Base-by-base conservation (phyloP, 164 flowering plant species). In the Aristolochia californica region DNA sequence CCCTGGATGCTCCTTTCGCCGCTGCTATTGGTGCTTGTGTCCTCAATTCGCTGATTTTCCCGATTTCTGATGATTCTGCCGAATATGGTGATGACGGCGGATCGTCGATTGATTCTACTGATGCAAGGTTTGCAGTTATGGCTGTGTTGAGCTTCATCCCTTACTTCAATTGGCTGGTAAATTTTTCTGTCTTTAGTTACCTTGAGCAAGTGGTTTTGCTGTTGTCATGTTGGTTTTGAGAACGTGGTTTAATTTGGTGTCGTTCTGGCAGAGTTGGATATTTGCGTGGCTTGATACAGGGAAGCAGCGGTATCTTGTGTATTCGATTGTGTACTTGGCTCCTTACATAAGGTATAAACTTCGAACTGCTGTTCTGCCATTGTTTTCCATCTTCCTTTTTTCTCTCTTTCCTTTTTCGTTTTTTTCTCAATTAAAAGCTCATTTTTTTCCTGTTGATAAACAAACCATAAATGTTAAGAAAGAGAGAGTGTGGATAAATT, bases 151-250 rank as follows among this genome's bases (percentile, higher is more conserved):
- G 89, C 68, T 83, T 87, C 75, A 78, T 91, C 49, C 96, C 98
- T 55, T 88, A 78, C 76, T 91, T 91, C 70, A 91, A 88, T 79
- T 91, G 96, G 93, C 80, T 88, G 93, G 96, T 91, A 58, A 70
- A 67, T 2, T 43, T 38, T 18, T 61, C 58, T 4, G 15, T 64
- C 10, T 50, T 13, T 47, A 8, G 40, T 28, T 30, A 2, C 25
- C 30, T n/a, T 43, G 7, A 13, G 5, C 30, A 24, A 10, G 9
- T 52, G n/a, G 24, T 51, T 47, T 30, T 55, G 1, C 10, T 24
- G 14, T 56, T 63, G 16, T 16, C 5, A 1, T 55, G 12, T 58
- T 24, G 24, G 7, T 52, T 15, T 52, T 16, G 10, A 20, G 18
- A n/a, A 20, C 5, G 12, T 14, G 16, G 13, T 26, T 55, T n/a